Evolutionary conservation across 2,329 filamentous ascomycete species (phyloP), one percentile per base, ranked within the genome.

Genomic region (Pseudogymnoascus sp.): DNA sequence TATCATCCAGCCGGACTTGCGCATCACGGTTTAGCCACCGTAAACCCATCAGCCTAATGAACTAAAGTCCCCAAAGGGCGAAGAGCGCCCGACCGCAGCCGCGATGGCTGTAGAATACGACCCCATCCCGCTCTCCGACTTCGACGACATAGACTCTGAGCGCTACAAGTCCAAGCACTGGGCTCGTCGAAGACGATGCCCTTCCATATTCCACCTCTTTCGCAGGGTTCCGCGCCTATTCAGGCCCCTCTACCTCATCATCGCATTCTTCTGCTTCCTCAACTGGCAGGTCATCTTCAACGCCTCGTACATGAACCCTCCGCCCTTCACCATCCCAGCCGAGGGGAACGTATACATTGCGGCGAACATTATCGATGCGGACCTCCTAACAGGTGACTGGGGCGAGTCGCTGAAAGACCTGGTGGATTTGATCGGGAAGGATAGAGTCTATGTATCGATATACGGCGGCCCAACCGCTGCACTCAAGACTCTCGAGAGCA

Each of bases 271-370:
- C 0, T 8, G 67, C 15, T 65, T 72, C 18, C 37, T 72, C 5
- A 25, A 52, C 33, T 66, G 64, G 65, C 69, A 72, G 27, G 8
- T 69, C 2, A 35, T 65, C 5, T 71, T 80, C 35, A 75, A 75
- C 7, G 75, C 77, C 0, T 80, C 78, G 1, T 81, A 81, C 65
- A 72, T 69, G 6, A 69, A 70, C 31, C 74, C 73, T 2, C 76
- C 75, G 6, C 64, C 69, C 1, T 78, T 79, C 64, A 77, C 77
- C 64, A 78, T 78, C 64, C 67, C 71, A 0, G 63, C 66, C 48
- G 77, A 82, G 59, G 86, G 90, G 71, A 87, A 85, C 68, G 77
- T 91, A n/a, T 91, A 88, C 69, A 88, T 92, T 60, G 86, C 86
- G 1, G 83, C 87, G 13, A 89, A 86, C 68, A 78, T 92, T 61